Evolutionary conservation across 2,329 filamentous ascomycete genomes (phyloP), one percentile per base, ranked within the genome.

Genomic region (Arthrobotrys iridis): DNA sequence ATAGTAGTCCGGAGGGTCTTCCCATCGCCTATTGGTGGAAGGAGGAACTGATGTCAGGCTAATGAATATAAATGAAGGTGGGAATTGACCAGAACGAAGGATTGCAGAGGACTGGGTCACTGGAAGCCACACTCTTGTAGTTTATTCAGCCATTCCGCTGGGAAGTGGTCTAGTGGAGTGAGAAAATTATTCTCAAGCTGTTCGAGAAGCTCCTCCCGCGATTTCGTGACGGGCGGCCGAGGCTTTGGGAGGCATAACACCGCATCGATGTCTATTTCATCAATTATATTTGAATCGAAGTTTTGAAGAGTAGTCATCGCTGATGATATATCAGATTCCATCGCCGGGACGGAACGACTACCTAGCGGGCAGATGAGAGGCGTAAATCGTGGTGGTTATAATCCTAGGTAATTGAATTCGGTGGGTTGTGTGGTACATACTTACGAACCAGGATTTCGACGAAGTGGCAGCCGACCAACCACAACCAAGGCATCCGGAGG

Each of bases 111-210:
- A 52, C 41, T 59, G 26, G 63, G 28, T 60, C 30, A 43, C 46
- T 80, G 87, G 85, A 67, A 22, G 18, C 79, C 83, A 70, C 82
- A 88, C 86, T 94, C 92, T 83, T 99, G 95, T 45, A 98, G 83
- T 65, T 88, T 87, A 82, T 97, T 93, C 72, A 99, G 87, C 93
- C 95, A 98, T 80, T 91, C 89, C 3, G 88, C 85, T 33, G 90
- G 93, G 83, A 99, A 97, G 1, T 87, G 87, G 3, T 89, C 86
- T 1, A 92, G 92, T 0, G 95, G 94, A 1, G 88, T 88, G 24
- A 99, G 85, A 80, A 94, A 95, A 50, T 91, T 89, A 64, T 86
- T 80, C 82, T 96, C 93, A 3, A 98, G 86, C 75, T 77, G 62
- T 35, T 76, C 40, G 15, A 75, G 48, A 26, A 68, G 48, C 24